Conservation (phyloP, 805 yeast species). For the Tetrapisispora nanseiensis region DNA sequence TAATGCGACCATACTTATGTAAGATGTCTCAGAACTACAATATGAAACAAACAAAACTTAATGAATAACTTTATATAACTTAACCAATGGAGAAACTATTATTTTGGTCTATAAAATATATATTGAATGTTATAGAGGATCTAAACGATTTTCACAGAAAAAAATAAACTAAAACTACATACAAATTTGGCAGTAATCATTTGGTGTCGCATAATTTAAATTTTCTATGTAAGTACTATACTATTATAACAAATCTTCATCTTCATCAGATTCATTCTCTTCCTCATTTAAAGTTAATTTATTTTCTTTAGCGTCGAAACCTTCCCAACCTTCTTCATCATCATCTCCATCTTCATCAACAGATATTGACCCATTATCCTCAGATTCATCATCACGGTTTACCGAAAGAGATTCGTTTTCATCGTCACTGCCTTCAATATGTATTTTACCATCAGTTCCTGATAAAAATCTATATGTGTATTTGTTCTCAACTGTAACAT, state of each 20-base stretch:
- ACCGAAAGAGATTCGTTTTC: constrained; percentile 25
- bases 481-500: constrained; percentile 42
- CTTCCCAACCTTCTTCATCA: constrained; percentile 32
- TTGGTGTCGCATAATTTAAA: too few relatives aligned
- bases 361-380: constrained; percentile 12
- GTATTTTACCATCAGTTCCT: constrained; percentile 22
- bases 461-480: constrained; percentile 46
- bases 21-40: too few relatives aligned
- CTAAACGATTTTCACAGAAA: too few relatives aligned
- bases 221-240: not conserved
- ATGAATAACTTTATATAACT: too few relatives aligned
- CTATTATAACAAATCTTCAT: constrained; percentile 16
- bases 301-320: constrained; percentile 22
- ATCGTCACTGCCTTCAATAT: constrained; percentile 17
- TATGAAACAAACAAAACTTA: too few relatives aligned
- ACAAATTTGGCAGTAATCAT: too few relatives aligned
- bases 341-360: constrained; percentile 29
- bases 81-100: too few relatives aligned
- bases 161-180: too few relatives aligned
- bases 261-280: constrained; percentile 23
- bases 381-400: constrained; percentile 20
- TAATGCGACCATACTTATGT: too few relatives aligned
- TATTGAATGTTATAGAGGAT: too few relatives aligned
- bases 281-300: constrained; percentile 15
- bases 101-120: too few relatives aligned